Base-by-base conservation (phyloP, 345 rosid genomes). In the Balakata baccata region DNA sequence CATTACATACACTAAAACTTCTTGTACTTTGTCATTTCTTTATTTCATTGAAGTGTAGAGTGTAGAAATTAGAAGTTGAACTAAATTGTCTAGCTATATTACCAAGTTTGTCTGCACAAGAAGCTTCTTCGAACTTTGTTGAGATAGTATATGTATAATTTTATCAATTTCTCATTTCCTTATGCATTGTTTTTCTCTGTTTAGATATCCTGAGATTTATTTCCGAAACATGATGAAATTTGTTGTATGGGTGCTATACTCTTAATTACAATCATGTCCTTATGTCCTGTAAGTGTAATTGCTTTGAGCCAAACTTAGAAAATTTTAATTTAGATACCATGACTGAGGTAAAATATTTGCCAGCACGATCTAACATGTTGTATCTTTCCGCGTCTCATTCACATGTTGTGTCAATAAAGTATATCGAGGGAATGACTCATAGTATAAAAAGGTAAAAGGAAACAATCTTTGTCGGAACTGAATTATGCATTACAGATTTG, bases 331-430 rank as follows among this genome's bases (percentile, higher is more conserved):
- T 50, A 20, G 49, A 56, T 54, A 50, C 22, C 51, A 8, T 37
- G 34, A 29, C 45, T 7, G n/a, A 57, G 23, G 22, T 23, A 39
- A 10, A 56, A 22, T 17, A 56, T 20, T 12, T 56, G n/a, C 50
- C 38, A 22, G 20, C 7, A 4, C 39, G 14, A 16, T 43, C 47
- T 6, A 23, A 69, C 1, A 16, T 69, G 85, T n/a, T n/a, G n/a
- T 78, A 68, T 79, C 74, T 81, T 71, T 78, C 69, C 73, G 78
- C 68, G 72, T 79, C 84, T 56, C 78, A 77, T 81, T 87, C 73
- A 62, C 67, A 66, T 74, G 81, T 64, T 60, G 78, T 82, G 77
- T 76, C 85, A 85, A 86, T 83, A 85, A 29, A 74, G 47, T 14
- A 52, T 50, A 74, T 6, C 3, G 65, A 46, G 43, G 67, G 72